Conservation (phyloP, 306 rosid species). For the Heteromeles arbutifolia region DNA sequence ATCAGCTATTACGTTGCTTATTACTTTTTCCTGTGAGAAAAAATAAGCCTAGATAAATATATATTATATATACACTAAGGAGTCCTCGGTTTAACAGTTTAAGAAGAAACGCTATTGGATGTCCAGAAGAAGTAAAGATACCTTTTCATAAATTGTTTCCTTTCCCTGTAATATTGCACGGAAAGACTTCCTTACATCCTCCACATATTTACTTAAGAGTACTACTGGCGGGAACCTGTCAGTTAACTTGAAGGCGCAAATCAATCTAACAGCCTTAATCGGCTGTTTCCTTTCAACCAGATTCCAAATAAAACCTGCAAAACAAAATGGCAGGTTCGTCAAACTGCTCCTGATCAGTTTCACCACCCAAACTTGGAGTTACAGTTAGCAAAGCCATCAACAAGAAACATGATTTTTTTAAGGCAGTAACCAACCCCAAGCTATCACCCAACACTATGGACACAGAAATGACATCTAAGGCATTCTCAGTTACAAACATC, state of each 20-base stretch:
- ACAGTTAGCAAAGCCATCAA: background rate
- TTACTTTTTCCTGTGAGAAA: constrained; percentile 26
- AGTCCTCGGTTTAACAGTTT: background rate
- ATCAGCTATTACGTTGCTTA: constrained; percentile 22
- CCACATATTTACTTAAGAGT: constrained; percentile 22
- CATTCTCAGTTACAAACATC: background rate
- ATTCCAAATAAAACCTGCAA: constrained; percentile 37
- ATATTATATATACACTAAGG: background rate
- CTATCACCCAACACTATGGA: background rate
- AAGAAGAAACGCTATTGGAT: too few species aligned
- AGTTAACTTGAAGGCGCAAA: constrained; percentile 39
- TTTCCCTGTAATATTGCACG: background rate
- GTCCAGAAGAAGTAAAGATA: background rate
- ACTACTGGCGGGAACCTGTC: constrained; percentile 32
- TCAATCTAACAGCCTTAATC: constrained; percentile 46
- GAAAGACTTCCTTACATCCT: background rate
- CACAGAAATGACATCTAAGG: background rate
- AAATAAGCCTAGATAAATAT: background rate
- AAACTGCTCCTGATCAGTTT: background rate
- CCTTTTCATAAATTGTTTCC: constrained; percentile 25
- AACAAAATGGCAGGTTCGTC: background rate
- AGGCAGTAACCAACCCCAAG: background rate
- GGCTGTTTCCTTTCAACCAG: constrained; percentile 30
- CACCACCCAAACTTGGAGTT: background rate
- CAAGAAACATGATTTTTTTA: background rate